Base-by-base conservation (phyloP, 495 filamentous ascomycete species). In the Neurospora sp. region DNA sequence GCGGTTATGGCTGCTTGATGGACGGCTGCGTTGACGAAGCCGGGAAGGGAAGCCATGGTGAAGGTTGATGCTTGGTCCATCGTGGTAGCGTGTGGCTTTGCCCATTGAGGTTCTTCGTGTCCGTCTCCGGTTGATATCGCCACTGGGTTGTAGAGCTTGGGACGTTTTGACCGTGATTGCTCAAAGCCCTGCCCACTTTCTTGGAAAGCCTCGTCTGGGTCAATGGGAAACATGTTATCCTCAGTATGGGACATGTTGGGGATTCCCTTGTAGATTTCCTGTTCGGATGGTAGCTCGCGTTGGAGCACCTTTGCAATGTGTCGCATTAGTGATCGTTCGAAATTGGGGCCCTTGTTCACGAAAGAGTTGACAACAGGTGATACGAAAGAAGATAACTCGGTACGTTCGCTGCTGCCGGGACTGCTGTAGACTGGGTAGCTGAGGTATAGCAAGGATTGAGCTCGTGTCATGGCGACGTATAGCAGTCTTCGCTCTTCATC, bases 381-480 rank as follows among this genome's bases (percentile, higher is more conserved):
- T 7, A 86, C 73, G 53, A 86, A 86, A 14, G 80, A 77, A 0
- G 84, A 86, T 2, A 84, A 53, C 38, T 82, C 78, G 22, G 78
- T 75, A 40, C 76, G 71, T 69, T 82, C 80, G 20, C 79, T 79
- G 16, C 73, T 80, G 12, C 78, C 77, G 8, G 74, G 73, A 17
- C 78, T 78, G 53, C 74, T 74, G 71, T 80, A 81, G 31, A 87
- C 79, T 1, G 96, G 94, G 71, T 90, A 92, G 77, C 93, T 97
- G 70, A 98, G 86, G 76, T 98, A 98, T n/a, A 99, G 84, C 40
- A 99, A 82, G 8, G 88, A 90, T 79, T 98, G 90, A 2, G 96
- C 96, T 82, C 96, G 86, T 5, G 96, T 99, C 96, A 99, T 99
- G 8, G 95, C 96, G 7, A 99, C 96, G 79, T 98, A 99, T 0